phyloP scores from a whole-genome alignment of 2,329 filamentous ascomycete genomes.

The Amauroascus verrucosus region DNA sequence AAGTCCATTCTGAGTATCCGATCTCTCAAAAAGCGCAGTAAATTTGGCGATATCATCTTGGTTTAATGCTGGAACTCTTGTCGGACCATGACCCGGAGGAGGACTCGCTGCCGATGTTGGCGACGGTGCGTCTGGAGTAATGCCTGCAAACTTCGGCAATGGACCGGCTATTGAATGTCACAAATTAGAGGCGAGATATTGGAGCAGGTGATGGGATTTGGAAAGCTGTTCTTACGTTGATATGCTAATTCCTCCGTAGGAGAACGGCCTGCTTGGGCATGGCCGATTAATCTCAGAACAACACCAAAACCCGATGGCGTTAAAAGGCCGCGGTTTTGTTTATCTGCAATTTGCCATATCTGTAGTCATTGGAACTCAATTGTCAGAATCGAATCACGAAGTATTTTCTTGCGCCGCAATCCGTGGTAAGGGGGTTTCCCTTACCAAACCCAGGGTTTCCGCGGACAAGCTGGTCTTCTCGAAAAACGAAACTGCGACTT shows the following conservation, averaged over 20 bases:
- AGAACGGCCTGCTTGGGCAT: slow-evolving; percentile 79
- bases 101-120: slow-evolving; percentile 44
- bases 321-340: slow-evolving; percentile 86
- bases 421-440: slow-evolving; percentile 24
- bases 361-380: slow-evolving; percentile 31
- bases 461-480: slow-evolving; percentile 87
- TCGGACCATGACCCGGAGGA: slow-evolving; percentile 46
- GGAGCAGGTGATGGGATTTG: neutral
- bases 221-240: slow-evolving; percentile 46
- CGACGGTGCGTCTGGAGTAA: slow-evolving; percentile 40
- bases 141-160: slow-evolving; percentile 83
- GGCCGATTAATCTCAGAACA: slow-evolving; percentile 86
- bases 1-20: slow-evolving; percentile 63
- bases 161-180: slow-evolving; percentile 50
- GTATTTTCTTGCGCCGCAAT: neutral
- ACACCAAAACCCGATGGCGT: slow-evolving; percentile 89
- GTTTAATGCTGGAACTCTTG: slow-evolving; percentile 79
- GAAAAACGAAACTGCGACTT: slow-evolving; percentile 94
- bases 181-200: neutral
- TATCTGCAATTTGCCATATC: slow-evolving; percentile 99
- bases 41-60: slow-evolving; percentile 88
- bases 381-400: neutral
- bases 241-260: slow-evolving; percentile 73
- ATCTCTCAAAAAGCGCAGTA: slow-evolving; percentile 79
- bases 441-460: slow-evolving; percentile 73